A percentile compares a stretch with the other conserved stretches of the same genome.
Conservation (phyloP, 306 rosid genomes). For the Cyclanthera cordifolia region DNA sequence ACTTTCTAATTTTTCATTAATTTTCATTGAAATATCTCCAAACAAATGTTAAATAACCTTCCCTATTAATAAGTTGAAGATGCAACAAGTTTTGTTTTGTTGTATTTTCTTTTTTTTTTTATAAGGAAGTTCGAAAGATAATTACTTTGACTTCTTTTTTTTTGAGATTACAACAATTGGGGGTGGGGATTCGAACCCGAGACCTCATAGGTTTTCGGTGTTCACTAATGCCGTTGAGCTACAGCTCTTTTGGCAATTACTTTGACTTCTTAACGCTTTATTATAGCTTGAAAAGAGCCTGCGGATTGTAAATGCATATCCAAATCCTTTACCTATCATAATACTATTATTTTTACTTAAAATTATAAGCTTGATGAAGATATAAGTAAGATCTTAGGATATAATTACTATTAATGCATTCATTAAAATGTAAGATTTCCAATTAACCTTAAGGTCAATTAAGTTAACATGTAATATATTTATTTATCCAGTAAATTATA, state of each 20-base stretch:
- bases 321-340: neutral
- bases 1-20: too few species aligned
- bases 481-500: too few species aligned
- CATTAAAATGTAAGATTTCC: neutral
- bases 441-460: neutral
- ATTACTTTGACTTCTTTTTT: neutral
- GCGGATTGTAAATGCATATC: neutral
- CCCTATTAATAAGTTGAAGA: neutral
- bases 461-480: neutral
- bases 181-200: too few species aligned
- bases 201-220: too few species aligned
- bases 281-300: neutral
- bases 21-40: too few species aligned
- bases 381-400: neutral
- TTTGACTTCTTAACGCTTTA: neutral
- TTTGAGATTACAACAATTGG: too few species aligned
- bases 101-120: too few species aligned
- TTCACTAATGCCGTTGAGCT: too few species aligned
- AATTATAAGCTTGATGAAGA: neutral
- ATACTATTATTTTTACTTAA: neutral
- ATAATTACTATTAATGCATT: neutral
- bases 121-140: neutral
- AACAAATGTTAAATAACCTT: too few species aligned
- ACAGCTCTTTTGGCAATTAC: too few species aligned
- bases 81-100: neutral